These are phyloP conservation scores for Verticillium isaacii DNA, from an alignment of 2,329 filamentous ascomycete genomes.

Conservation along the genomic window DNA sequence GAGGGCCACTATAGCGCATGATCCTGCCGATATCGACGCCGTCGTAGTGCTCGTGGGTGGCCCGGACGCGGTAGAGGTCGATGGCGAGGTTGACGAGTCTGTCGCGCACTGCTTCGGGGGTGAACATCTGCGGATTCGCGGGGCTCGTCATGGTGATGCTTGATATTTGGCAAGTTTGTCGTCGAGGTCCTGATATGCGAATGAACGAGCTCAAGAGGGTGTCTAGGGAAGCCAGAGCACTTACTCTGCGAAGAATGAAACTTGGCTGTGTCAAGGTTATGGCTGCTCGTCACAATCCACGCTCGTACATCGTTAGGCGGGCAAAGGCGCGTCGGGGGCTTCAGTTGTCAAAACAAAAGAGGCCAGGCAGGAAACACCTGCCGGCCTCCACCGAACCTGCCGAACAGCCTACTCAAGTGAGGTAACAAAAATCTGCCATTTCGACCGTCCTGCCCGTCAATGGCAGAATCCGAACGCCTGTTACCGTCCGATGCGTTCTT, in stretches of 20 bases:
- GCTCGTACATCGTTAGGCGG: too few relatives aligned
- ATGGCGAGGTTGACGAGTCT: background rate
- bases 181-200: background rate
- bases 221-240: too few relatives aligned
- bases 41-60: background rate
- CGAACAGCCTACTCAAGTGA: background rate
- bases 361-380: background rate
- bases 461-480: constrained; percentile 4
- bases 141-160: background rate
- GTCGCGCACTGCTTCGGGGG: background rate
- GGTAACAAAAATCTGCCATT: constrained; percentile 1
- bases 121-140: background rate
- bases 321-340: too few relatives aligned
- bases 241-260: too few relatives aligned
- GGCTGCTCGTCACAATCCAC: too few relatives aligned
- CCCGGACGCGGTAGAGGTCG: background rate
- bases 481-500: constrained; percentile 4
- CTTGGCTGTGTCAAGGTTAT: too few relatives aligned
- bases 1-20: background rate
- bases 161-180: background rate
- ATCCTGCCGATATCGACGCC: background rate
- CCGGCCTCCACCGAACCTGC: background rate
- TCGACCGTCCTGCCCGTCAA: background rate
- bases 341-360: too few relatives aligned
- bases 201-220: background rate